Conservation (phyloP, 1,284 basidiomycete species). For the Boletus sp. region DNA sequence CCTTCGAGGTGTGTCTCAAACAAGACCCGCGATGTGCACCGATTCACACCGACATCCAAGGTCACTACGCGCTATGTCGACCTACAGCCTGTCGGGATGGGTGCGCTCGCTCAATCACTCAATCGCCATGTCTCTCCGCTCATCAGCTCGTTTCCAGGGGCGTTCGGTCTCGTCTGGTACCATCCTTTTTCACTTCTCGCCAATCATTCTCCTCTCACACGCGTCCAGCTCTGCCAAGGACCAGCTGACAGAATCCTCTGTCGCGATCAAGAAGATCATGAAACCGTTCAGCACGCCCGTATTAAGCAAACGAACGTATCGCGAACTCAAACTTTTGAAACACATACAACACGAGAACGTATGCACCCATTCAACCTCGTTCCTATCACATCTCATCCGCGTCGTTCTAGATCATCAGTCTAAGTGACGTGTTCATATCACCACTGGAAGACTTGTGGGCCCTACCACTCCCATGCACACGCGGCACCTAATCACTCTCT, state of each 20-base stretch:
- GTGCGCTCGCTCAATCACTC: slow-evolving; percentile 50
- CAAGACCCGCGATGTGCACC: slow-evolving; percentile 20
- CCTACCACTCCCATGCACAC: not conserved
- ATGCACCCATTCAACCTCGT: slow-evolving; percentile 26
- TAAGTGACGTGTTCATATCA: slow-evolving; percentile 99
- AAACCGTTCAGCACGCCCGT: slow-evolving; percentile 98
- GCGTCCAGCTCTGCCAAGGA: slow-evolving; percentile 89
- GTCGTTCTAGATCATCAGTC: slow-evolving; percentile 85
- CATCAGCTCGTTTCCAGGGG: slow-evolving; percentile 50
- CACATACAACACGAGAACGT: slow-evolving; percentile 99
- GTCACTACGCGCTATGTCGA: slow-evolving; percentile 99
- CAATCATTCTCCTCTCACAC: slow-evolving; percentile 11
- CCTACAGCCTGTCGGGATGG: slow-evolving; percentile 99
- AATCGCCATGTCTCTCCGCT: slow-evolving; percentile 21
- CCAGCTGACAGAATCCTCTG: slow-evolving; percentile 92
- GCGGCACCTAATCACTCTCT: slow-evolving; percentile 3
- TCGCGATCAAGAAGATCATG: slow-evolving; percentile 99
- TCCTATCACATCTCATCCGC: slow-evolving; percentile 8
- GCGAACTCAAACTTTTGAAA: slow-evolving; percentile 98
- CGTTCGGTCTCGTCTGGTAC: slow-evolving; percentile 95
- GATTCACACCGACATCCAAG: slow-evolving; percentile 50
- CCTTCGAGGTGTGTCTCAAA: slow-evolving; percentile 71
- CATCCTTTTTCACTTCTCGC: slow-evolving; percentile 30
- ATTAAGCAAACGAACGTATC: slow-evolving; percentile 96
- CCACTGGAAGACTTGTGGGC: slow-evolving; percentile 94